These are phyloP conservation scores for Lachancea sp. DNA, from an alignment of 805 yeast species.

Conservation along the genomic window DNA sequence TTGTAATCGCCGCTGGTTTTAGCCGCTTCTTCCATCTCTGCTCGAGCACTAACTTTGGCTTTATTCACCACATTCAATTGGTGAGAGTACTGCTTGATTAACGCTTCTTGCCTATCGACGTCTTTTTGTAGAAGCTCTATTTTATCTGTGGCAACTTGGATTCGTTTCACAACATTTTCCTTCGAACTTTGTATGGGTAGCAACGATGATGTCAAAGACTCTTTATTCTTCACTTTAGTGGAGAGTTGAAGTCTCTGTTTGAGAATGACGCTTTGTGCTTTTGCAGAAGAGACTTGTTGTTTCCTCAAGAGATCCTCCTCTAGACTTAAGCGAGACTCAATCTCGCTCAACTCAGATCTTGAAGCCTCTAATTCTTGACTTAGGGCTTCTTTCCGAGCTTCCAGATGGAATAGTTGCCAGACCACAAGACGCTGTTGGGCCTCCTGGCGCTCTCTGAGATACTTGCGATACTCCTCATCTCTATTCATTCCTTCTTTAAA, in stretches of 20 bases:
- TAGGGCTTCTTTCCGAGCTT: conserved; percentile 30
- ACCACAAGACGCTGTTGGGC: conserved; percentile 47
- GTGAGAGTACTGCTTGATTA: conserved; percentile 36
- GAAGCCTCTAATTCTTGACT: conserved; percentile 23
- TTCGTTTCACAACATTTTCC: conserved; percentile 41
- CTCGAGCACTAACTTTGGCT: conserved; percentile 37
- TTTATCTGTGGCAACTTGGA: conserved; percentile 41
- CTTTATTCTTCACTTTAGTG: conserved; percentile 37
- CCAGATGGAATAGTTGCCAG: conserved; percentile 60
- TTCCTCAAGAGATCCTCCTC: conserved; percentile 36
- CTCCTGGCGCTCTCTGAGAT: conserved; percentile 42
- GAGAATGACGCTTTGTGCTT: conserved; percentile 38
- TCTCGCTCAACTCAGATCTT: conserved; percentile 25
- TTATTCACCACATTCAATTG: conserved; percentile 44
- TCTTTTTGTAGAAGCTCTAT: conserved; percentile 47
- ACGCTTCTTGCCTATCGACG: conserved; percentile 42
- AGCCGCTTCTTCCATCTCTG: conserved; percentile 27
- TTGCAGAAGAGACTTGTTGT: conserved; percentile 41
- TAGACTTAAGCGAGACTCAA: conserved; percentile 31
- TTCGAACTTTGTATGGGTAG: conserved; percentile 60
- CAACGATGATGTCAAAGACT: conserved; percentile 39
- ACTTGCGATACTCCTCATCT: conserved; percentile 57
- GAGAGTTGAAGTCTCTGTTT: conserved; percentile 37
- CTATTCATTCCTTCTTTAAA: conserved; percentile 71
- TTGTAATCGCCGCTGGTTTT: conserved; percentile 29